Evolutionary conservation across 2,329 filamentous ascomycete species (phyloP).

Genomic region (Fusarium graminum): DNA sequence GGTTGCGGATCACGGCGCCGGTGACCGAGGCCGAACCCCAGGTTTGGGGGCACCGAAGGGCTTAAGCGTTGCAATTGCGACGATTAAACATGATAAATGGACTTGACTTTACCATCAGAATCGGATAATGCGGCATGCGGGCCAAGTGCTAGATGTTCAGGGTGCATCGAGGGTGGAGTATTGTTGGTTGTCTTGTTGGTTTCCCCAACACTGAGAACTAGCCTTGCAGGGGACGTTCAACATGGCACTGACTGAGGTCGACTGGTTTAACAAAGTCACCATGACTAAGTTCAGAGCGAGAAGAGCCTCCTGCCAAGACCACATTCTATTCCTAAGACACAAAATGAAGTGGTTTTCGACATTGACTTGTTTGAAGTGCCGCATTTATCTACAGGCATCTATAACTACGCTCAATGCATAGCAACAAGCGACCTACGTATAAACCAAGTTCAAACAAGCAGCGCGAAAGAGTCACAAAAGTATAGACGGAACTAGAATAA

Average conservation of each 20-base stretch:
- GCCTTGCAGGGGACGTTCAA: neutral
- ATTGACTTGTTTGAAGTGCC: no score
- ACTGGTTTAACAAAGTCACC: neutral
- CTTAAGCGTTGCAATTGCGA: neutral
- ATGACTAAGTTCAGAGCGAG: no score
- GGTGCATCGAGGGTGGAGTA: slow-evolving; percentile 3
- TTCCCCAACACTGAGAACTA: slow-evolving; percentile 12
- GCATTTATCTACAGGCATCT: no score
- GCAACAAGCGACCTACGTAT: neutral
- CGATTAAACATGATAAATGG: neutral
- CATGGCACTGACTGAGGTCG: neutral
- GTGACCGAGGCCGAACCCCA: slow-evolving; percentile 18
- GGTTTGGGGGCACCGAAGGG: neutral
- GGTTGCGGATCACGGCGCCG: slow-evolving; percentile 16
- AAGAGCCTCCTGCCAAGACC: no score
- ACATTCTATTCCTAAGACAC: no score
- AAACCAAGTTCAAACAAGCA: neutral
- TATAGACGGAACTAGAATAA: accelerated
- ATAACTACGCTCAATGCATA: neutral
- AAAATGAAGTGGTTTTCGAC: no score
- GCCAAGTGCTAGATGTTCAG: neutral
- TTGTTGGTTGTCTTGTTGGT: neutral
- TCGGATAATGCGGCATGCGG: neutral
- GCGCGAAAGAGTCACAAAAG: accelerated
- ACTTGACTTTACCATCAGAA: neutral